phyloP scores from a whole-genome alignment of 208 protist species.

The Jaenimonas drosophilae region DNA sequence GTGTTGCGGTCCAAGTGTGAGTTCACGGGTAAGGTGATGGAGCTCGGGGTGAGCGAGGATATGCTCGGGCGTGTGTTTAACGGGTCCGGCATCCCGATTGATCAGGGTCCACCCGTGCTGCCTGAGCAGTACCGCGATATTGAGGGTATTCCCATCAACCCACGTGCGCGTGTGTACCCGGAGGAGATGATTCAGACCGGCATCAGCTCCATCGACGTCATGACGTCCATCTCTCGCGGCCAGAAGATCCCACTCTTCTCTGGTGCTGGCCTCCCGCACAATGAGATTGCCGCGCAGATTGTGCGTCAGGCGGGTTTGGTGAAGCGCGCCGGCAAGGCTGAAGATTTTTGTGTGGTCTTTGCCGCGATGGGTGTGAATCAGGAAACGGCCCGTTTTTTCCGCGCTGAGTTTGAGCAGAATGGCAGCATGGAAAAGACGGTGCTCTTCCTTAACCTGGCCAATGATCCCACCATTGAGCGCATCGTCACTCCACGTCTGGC shows the following conservation, averaged over 20 bases:
- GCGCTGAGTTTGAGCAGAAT: slow-evolving; percentile 99
- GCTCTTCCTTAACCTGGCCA: slow-evolving; percentile 98
- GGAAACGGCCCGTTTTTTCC: slow-evolving; percentile 99
- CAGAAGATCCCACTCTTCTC: slow-evolving; percentile 99
- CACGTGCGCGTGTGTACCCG: slow-evolving; percentile 97
- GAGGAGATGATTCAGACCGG: slow-evolving; percentile 99
- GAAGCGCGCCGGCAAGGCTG: slow-evolving; percentile 79
- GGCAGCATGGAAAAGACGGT: slow-evolving; percentile 97
- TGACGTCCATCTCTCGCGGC: slow-evolving; percentile 99
- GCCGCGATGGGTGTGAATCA: slow-evolving; percentile 99
- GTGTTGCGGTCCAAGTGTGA: slow-evolving; percentile 94
- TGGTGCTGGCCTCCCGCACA: slow-evolving; percentile 99
- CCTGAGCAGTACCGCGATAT: slow-evolving; percentile 99
- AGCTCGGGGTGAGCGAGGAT: slow-evolving; percentile 98
- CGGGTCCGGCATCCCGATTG: slow-evolving; percentile 99
- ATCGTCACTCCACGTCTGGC: slow-evolving; percentile 99
- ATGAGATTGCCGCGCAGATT: slow-evolving; percentile 99
- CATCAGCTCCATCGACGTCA: slow-evolving; percentile 99
- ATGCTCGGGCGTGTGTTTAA: slow-evolving; percentile 99
- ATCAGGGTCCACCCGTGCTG: slow-evolving; percentile 96
- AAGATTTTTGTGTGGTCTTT: slow-evolving; percentile 99
- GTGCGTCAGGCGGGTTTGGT: slow-evolving; percentile 99
- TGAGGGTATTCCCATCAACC: slow-evolving; percentile 99
- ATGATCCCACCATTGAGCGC: slow-evolving; percentile 99
- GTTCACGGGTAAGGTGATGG: slow-evolving; percentile 99